Evolutionary conservation across 306 rosid genomes (phyloP).

Genomic region (Dryas drummondii): DNA sequence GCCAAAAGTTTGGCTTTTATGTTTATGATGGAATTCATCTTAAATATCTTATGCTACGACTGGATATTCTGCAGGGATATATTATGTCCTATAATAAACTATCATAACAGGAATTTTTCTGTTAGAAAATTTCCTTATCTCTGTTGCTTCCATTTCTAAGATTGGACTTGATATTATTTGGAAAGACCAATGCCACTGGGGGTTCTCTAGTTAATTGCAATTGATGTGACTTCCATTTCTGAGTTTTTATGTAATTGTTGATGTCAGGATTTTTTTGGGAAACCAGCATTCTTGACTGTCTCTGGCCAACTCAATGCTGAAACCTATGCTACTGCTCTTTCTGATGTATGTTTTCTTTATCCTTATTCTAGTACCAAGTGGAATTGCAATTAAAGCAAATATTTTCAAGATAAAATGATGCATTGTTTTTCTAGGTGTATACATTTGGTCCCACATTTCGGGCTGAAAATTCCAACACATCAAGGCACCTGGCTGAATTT

Average conservation of each 20-base stretch:
- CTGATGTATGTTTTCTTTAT: slow-evolving; percentile 58
- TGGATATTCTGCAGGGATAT: not conserved
- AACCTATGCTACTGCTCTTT: slow-evolving; percentile 94
- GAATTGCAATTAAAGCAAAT: not conserved
- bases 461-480: slow-evolving; percentile 95
- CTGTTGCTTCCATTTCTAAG: not conserved
- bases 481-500: slow-evolving; percentile 95
- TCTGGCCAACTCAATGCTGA: slow-evolving; percentile 98
- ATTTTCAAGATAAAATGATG: slow-evolving; percentile 8
- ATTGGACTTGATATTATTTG: not conserved
- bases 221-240: not conserved
- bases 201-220: not conserved
- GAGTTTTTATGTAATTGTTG: slow-evolving; percentile 29
- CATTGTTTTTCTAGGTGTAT: slow-evolving; percentile 56
- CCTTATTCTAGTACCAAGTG: slow-evolving; percentile 23
- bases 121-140: not conserved
- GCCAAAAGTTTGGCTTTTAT: not conserved
- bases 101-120: not conserved
- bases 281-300: slow-evolving; percentile 94
- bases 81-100: not conserved
- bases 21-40: not conserved
- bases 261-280: slow-evolving; percentile 86
- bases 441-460: slow-evolving; percentile 97
- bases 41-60: not conserved
- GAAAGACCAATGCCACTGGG: not conserved